phyloP scores from a whole-genome alignment of 1,284 basidiomycete species.

The Ganoderma sinense region DNA sequence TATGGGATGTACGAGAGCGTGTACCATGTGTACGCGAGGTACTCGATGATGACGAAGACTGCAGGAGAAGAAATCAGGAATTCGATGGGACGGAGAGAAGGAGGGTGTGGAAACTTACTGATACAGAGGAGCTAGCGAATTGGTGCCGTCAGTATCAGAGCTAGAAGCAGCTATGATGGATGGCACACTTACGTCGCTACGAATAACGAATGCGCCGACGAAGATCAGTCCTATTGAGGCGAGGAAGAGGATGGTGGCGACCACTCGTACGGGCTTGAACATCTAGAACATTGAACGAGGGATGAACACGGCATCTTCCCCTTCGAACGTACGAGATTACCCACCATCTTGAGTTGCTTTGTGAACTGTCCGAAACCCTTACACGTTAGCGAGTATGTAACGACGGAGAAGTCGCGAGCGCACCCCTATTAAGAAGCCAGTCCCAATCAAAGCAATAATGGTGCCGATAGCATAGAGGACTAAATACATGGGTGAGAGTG shows the following conservation, averaged over 20 bases:
- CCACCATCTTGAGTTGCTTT: slow-evolving; percentile 81
- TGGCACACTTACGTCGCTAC: slow-evolving; percentile 61
- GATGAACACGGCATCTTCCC: slow-evolving; percentile 11
- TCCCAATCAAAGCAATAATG: slow-evolving; percentile 84
- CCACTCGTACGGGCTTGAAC: slow-evolving; percentile 92
- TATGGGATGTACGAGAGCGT: slow-evolving; percentile 88
- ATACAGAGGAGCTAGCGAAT: slow-evolving; percentile 52
- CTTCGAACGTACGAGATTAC: slow-evolving; percentile 25
- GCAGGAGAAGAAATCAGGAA: slow-evolving; percentile 10
- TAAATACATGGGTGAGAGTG: slow-evolving; percentile 37
- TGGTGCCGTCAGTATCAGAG: neutral
- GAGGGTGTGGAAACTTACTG: slow-evolving; percentile 44
- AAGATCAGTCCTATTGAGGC: slow-evolving; percentile 82
- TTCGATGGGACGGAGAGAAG: slow-evolving; percentile 17
- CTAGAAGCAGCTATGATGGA: slow-evolving; percentile 8
- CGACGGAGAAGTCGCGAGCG: slow-evolving; percentile 33
- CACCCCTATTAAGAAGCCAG: slow-evolving; percentile 90
- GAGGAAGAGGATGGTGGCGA: slow-evolving; percentile 84
- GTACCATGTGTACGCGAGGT: slow-evolving; percentile 88
- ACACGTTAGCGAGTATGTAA: slow-evolving; percentile 1
- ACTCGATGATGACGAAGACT: slow-evolving; percentile 90
- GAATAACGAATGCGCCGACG: slow-evolving; percentile 80
- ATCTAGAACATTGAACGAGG: slow-evolving; percentile 60
- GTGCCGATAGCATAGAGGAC: slow-evolving; percentile 88
- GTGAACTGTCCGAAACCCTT: slow-evolving; percentile 58